Percentiles rank a stretch among this genome's conserved stretches.
phyloP scores from a whole-genome alignment of 208 protist genomes.

The Trypanosoma cruzi region DNA sequence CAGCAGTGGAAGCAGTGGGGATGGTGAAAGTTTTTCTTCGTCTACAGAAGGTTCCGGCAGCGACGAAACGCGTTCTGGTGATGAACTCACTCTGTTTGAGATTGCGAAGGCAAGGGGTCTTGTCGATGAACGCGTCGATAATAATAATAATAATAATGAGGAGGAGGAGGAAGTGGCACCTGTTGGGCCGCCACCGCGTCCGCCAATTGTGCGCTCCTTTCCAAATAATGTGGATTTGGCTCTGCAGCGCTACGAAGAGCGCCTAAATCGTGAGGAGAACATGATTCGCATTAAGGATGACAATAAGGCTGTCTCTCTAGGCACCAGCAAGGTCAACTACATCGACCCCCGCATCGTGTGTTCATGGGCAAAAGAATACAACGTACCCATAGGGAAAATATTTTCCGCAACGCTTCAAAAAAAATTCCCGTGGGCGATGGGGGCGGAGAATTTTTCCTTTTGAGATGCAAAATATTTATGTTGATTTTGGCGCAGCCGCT shows the following conservation, averaged over 20 bases:
- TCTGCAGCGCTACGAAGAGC: conserved; percentile 69
- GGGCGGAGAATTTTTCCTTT: conserved; percentile 79
- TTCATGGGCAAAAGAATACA: conserved; percentile 95
- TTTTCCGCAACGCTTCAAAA: conserved; percentile 97
- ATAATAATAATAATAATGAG: conserved; percentile 26
- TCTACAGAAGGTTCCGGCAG: conserved; percentile 14
- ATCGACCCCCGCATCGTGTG: conserved; percentile 98
- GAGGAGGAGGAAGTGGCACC: conserved; percentile 50
- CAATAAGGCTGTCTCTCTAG: conserved; percentile 93
- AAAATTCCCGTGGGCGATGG: conserved; percentile 98
- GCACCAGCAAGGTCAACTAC: conserved; percentile 99
- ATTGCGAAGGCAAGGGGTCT: conserved; percentile 54
- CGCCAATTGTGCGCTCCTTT: conserved; percentile 69
- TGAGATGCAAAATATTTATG: conserved; percentile 24
- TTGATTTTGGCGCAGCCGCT: not conserved
- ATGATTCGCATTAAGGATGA: conserved; percentile 89
- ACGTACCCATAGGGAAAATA: conserved; percentile 96
- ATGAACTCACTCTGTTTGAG: conserved; percentile 64
- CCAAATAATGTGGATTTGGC: conserved; percentile 67
- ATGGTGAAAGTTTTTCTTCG: conserved; percentile 22
- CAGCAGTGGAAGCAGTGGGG: not conserved
- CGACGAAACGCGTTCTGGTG: conserved; percentile 22
- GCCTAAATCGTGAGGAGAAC: conserved; percentile 84
- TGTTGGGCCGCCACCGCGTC: conserved; percentile 59
- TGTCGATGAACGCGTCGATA: conserved; percentile 34